Percentiles rank a stretch among this genome's conserved stretches.
phyloP scores from a whole-genome alignment of 2,329 filamentous ascomycete genomes.

The Claviceps sp. region DNA sequence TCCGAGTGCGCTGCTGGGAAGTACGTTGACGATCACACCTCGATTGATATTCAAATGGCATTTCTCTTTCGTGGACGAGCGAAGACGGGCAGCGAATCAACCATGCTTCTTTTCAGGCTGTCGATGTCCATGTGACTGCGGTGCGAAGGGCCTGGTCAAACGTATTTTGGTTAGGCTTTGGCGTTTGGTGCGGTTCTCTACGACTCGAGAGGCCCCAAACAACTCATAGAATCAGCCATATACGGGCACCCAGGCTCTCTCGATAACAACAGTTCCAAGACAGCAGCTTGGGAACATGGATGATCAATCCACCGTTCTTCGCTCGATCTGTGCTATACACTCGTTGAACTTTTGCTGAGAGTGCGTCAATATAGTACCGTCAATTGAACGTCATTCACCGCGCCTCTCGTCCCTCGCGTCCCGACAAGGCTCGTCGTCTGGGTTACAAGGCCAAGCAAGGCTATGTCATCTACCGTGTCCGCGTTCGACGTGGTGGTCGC shows the following conservation, averaged over 20 bases:
- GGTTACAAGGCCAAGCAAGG: slow-evolving; percentile 99
- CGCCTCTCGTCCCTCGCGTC: slow-evolving; percentile 92
- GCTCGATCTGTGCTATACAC: slow-evolving; percentile 62
- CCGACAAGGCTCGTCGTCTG: slow-evolving; percentile 99
- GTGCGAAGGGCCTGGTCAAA: neutral
- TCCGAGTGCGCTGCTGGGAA: slow-evolving; percentile 99
- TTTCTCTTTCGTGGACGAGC: slow-evolving; percentile 19
- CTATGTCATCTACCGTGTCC: slow-evolving; percentile 99
- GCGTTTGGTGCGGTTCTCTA: too few relatives aligned
- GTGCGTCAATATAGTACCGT: slow-evolving; percentile 98
- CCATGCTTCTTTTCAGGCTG: slow-evolving; percentile 8
- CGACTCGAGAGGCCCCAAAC: too few relatives aligned
- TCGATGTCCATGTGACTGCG: neutral
- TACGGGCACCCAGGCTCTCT: neutral
- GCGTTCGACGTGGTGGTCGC: slow-evolving; percentile 95
- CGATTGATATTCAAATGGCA: slow-evolving; percentile 12
- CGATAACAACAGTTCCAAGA: neutral
- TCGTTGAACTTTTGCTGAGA: slow-evolving; percentile 99
- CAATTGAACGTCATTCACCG: slow-evolving; percentile 99
- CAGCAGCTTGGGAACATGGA: neutral
- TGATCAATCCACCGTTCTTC: neutral
- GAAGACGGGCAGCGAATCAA: slow-evolving; percentile 6
- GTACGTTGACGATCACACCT: slow-evolving; percentile 48
- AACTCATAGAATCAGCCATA: neutral
- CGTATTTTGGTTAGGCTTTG: neutral